Percentiles rank a stretch among this genome's conserved stretches.
Conservation (phyloP, 352 stramenopile genomes). For the Phytophthora citricola region DNA sequence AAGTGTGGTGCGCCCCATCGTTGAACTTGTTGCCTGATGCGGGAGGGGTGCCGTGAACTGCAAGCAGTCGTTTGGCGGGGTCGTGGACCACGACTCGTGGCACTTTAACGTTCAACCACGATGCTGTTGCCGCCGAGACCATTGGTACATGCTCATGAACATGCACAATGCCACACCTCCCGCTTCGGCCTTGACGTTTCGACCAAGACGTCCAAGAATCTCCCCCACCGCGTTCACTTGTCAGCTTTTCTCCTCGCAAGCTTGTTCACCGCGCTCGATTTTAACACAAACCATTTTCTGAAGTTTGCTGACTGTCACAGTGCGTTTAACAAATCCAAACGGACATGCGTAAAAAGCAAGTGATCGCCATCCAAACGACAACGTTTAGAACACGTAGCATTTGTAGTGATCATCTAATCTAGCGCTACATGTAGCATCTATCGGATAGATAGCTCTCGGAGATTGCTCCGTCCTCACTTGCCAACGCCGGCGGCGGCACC, state of each 20-base stretch:
- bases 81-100: conserved; percentile 1
- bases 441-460: too few species aligned
- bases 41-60: conserved; percentile 27
- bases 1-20: conserved; percentile 33
- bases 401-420: not conserved
- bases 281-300: conserved; percentile 19
- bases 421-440: not conserved
- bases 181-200: too few species aligned
- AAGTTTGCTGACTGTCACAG: conserved; percentile 33
- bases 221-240: too few species aligned
- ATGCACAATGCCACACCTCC: too few species aligned
- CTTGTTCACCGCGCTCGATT: not conserved
- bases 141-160: too few species aligned
- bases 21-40: conserved; percentile 33
- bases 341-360: not conserved
- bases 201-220: too few species aligned
- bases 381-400: too few species aligned
- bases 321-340: conserved; percentile 34
- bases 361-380: conserved; percentile 10
- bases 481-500: too few species aligned
- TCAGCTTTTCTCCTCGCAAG: too few species aligned
- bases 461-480: too few species aligned
- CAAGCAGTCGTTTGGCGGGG: conserved; percentile 21
- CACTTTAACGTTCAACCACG: conserved; percentile 15
- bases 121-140: not conserved